These are phyloP conservation scores for Pythium diclinum DNA, from an alignment of 352 stramenopile genomes.

Conservation along the genomic window DNA sequence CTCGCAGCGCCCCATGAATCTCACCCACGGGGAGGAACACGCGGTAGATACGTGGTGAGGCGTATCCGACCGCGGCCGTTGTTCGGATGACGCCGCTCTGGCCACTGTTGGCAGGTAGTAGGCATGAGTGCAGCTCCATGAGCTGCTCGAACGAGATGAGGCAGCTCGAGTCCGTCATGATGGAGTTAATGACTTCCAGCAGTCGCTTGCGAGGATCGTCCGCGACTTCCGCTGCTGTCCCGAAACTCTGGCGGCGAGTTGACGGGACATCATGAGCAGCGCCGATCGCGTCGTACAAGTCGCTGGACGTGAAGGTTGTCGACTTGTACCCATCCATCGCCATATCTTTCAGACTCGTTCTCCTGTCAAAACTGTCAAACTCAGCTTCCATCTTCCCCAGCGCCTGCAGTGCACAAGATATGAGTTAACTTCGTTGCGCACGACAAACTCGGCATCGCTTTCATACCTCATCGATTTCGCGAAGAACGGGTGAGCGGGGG, in stretches of 20 bases:
- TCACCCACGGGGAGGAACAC: conserved; percentile 73
- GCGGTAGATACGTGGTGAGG: conserved; percentile 74
- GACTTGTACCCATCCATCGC: conserved; percentile 35
- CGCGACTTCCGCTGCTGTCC: not conserved
- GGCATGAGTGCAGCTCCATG: conserved; percentile 50
- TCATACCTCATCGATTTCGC: conserved; percentile 51
- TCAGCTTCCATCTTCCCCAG: conserved; percentile 42
- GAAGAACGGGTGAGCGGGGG: conserved; percentile 58
- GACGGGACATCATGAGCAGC: conserved; percentile 43
- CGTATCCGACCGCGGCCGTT: conserved; percentile 65
- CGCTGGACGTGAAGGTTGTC: conserved; percentile 53
- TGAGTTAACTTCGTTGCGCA: not conserved
- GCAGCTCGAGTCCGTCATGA: conserved; percentile 53
- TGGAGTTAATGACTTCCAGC: conserved; percentile 59
- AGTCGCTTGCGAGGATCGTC: conserved; percentile 39
- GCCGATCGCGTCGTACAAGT: conserved; percentile 74
- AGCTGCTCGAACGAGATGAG: conserved; percentile 62
- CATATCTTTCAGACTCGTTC: conserved; percentile 37
- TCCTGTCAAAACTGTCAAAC: conserved; percentile 56
- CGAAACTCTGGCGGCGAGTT: conserved; percentile 15
- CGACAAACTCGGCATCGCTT: too few species aligned
- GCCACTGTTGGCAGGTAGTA: conserved; percentile 39
- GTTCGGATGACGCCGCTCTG: conserved; percentile 55
- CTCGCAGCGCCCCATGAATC: conserved; percentile 42
- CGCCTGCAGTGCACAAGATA: conserved; percentile 31